A percentile compares a stretch with the other conserved stretches of the same genome.
Evolutionary conservation across 495 filamentous ascomycete species (phyloP).

Genomic region (Podospora tetraspora): DNA sequence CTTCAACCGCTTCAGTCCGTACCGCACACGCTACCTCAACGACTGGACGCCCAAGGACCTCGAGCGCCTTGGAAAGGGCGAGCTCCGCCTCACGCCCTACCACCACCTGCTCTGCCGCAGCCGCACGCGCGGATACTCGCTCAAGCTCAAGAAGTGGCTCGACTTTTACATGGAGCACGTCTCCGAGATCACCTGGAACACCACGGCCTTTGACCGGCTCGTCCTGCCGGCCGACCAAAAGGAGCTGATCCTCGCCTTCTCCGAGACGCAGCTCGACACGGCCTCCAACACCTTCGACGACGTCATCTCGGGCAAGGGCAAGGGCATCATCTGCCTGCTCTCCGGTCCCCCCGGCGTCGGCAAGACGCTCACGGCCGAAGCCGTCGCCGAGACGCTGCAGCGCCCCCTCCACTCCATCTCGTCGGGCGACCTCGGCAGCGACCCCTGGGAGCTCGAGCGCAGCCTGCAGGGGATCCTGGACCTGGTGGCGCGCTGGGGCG

Average conservation of each 20-base stretch:
- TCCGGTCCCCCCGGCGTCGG: conserved; percentile 55
- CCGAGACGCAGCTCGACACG: conserved; percentile 38
- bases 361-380: conserved; percentile 57
- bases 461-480: conserved; percentile 48
- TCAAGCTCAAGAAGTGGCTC: conserved; percentile 43
- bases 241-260: conserved; percentile 49
- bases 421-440: conserved; percentile 51
- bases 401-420: conserved; percentile 52
- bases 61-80: conserved; percentile 20
- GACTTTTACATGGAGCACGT: conserved; percentile 35
- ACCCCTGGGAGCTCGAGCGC: conserved; percentile 44
- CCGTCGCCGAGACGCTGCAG: conserved; percentile 47
- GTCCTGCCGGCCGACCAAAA: conserved; percentile 50
- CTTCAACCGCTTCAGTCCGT: conserved; percentile 35
- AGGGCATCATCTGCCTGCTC: conserved; percentile 55
- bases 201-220: conserved; percentile 50
- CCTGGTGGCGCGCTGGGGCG: conserved; percentile 48
- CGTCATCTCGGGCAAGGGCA: conserved; percentile 51
- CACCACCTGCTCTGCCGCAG: conserved; percentile 39
- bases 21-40: conserved; percentile 21
- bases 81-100: conserved; percentile 32
- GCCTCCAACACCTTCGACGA: conserved; percentile 57
- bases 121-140: conserved; percentile 40
- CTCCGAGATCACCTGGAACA: conserved; percentile 46
- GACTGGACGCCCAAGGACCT: conserved; percentile 31